Base-by-base conservation (phyloP, 106 monocot species). In the Narthecium ossifragum region DNA sequence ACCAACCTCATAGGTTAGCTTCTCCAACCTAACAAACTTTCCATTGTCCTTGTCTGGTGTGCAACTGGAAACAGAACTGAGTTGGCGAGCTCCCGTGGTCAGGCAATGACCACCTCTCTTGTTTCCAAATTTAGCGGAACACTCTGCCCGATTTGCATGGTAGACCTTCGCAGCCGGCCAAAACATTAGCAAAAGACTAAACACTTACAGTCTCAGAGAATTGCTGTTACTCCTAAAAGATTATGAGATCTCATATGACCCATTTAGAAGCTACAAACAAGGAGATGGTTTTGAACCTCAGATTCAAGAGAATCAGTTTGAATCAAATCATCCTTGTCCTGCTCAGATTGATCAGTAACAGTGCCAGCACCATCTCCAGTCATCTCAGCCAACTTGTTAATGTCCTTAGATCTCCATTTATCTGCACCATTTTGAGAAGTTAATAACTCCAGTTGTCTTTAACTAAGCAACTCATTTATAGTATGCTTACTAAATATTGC, bases 201-300 rank as follows among this genome's bases (percentile, higher is more conserved):
- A 38, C 18, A n/a, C n/a, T n/a, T n/a, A n/a, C n/a, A n/a, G n/a
- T n/a, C n/a, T n/a, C n/a, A n/a, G n/a, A n/a, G n/a, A n/a, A n/a
- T n/a, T n/a, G n/a, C n/a, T n/a, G n/a, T n/a, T n/a, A n/a, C n/a
- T n/a, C n/a, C 26, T 2, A 22, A 36, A 55, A 21, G 28, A 17
- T 14, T 40, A 23, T 11, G 41, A 26, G 26, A 14, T 45, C 10
- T 45, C n/a, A n/a, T n/a, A n/a, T n/a, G n/a, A n/a, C n/a, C n/a
- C n/a, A n/a, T n/a, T n/a, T n/a, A n/a, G n/a, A n/a, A n/a, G n/a
- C n/a, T n/a, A 28, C 21, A 47, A 31, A 62, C 30, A 47, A n/a
- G 27, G 40, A 11, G 26, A 12, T 34, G 23, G 34, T 34, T 17
- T 20, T 13, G 36, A 26, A 85, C 80, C 76, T 66, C 63, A 59